phyloP scores from a whole-genome alignment of 2,329 filamentous ascomycete genomes.

The Fusarium vanettenii region DNA sequence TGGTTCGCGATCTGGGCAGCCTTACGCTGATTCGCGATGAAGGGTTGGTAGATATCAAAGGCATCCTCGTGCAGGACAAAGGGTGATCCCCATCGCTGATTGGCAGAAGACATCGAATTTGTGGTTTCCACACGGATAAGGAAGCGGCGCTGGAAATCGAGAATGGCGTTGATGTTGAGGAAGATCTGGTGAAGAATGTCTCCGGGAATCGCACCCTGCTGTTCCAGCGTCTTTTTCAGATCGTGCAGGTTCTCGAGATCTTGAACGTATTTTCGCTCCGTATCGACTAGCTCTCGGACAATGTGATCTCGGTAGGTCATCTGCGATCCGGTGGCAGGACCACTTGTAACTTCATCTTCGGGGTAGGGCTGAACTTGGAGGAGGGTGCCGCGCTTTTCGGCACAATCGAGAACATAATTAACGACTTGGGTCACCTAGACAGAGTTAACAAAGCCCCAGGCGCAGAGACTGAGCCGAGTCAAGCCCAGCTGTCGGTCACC shows the following conservation, averaged over 20 bases:
- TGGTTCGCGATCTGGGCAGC: constrained; percentile 86
- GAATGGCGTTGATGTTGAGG: constrained; percentile 91
- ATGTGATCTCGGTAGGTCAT: constrained; percentile 86
- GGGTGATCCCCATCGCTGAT: constrained; percentile 94
- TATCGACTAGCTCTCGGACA: constrained; percentile 90
- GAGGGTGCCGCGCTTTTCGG: constrained; percentile 82
- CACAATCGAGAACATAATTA: constrained; percentile 89
- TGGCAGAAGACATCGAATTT: constrained; percentile 80
- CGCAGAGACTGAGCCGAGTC: background rate
- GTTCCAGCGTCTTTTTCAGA: constrained; percentile 89
- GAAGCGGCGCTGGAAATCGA: constrained; percentile 96
- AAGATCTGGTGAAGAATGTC: constrained; percentile 96
- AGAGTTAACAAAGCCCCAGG: background rate
- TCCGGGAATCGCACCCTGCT: constrained; percentile 87
- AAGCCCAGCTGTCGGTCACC: constrained; percentile 29
- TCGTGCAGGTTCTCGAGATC: constrained; percentile 95
- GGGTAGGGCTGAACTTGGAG: constrained; percentile 68
- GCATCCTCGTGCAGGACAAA: constrained; percentile 87
- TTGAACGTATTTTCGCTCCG: constrained; percentile 97
- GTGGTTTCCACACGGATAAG: constrained; percentile 96
- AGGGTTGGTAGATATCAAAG: constrained; percentile 94
- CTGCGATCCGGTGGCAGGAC: constrained; percentile 69
- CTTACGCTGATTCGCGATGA: constrained; percentile 95
- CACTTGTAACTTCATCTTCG: constrained; percentile 59
- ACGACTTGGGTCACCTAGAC: constrained; percentile 83